Conservation (phyloP, 2,329 filamentous ascomycete genomes). For the Cercospora sp. region DNA sequence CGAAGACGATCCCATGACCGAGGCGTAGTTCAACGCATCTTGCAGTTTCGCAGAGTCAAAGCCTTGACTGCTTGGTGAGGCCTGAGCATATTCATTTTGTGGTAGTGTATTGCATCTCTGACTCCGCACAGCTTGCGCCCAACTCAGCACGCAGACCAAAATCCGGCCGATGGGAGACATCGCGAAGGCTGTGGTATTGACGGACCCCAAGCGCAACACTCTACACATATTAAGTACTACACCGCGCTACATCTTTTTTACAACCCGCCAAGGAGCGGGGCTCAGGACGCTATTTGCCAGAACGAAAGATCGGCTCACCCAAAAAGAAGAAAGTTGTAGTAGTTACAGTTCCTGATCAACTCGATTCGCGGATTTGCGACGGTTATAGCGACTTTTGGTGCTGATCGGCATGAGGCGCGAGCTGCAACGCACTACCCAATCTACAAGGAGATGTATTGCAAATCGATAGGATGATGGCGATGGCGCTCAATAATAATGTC, state of each 20-base stretch:
- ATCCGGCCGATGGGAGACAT: background rate
- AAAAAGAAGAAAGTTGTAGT: background rate
- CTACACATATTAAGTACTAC: background rate
- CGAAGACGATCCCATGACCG: background rate
- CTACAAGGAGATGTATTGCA: background rate
- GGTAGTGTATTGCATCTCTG: slow-evolving; percentile 1
- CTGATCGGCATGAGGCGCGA: background rate
- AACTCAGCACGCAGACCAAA: background rate
- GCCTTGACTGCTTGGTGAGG: background rate
- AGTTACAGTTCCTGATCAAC: background rate
- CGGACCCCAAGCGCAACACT: background rate
- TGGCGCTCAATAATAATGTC: background rate
- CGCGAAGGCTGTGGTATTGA: background rate
- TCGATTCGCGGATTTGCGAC: background rate
- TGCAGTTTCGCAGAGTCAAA: background rate
- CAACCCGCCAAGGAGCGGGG: background rate
- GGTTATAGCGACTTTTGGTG: background rate
- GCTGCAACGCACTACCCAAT: background rate
- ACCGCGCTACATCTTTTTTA: background rate
- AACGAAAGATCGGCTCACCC: background rate
- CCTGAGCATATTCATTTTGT: background rate
- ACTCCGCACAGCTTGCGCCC: background rate
- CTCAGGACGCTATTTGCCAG: background rate
- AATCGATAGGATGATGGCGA: background rate
- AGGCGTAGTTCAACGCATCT: slow-evolving; percentile 3